Base-by-base conservation (phyloP, 306 rosid species). In the Cicer arietinum region DNA sequence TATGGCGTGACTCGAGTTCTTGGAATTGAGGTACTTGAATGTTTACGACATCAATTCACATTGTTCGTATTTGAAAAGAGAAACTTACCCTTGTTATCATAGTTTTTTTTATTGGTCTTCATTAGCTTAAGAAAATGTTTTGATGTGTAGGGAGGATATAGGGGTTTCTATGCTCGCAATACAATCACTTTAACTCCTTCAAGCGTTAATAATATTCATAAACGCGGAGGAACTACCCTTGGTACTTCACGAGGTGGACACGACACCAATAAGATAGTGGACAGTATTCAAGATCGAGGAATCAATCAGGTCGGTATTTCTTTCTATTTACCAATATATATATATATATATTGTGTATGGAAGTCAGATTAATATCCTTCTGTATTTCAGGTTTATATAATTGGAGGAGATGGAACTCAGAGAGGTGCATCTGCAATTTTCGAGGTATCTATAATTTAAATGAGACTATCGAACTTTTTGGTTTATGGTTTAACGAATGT, bases 341-440 rank as follows among this genome's bases (percentile, higher is more conserved):
- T 50, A 25, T 25, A 2, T 72, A 14, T 14, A 14, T 14, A 14
- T 20, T 74, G 13, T 8, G 16, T 40, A 11, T 14, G 54, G 30
- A 10, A 40, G 42, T 58, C 17, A 18, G 73, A 78, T 56, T 51
- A 65, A 74, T 51, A 57, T 81, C 46, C 67, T 8, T 72, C 22
- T 67, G 52, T 52, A 74, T 78, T 59, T 51, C 91, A 94, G 98
- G 99, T 94, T 87, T 94, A 92, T 76, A 94, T 94, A 14, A 89
- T 94, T 81, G 99, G 99, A 82, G 99, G 99, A 89, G 97, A 94
- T 75, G 99, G 99, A 86, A 94, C 99, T 63, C 97, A 91, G 69
- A 94, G 66, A 72, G 99, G 99, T 10, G 99, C 99, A 37, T 85
- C 99, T 76, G 89, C 80, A 8, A 94, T 94, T 80, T 92, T 77